Base-by-base conservation (phyloP, 495 filamentous ascomycete genomes). In the Neurospora discreta region DNA sequence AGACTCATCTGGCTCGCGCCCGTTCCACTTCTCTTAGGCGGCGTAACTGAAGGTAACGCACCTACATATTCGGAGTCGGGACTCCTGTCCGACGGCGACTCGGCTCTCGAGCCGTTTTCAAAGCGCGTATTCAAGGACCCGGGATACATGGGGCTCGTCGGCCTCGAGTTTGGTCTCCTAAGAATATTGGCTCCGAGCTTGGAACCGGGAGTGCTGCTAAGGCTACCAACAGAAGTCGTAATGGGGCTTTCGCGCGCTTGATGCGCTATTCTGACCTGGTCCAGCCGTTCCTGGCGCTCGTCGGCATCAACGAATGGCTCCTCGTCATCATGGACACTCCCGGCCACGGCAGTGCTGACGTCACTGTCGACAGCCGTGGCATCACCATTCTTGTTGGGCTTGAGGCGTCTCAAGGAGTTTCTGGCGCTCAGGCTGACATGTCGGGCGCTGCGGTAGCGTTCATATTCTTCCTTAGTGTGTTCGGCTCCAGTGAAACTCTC, bases 401-500 rank as follows among this genome's bases (percentile, higher is more conserved):
- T 73, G 73, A 77, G 78, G 71, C 79, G 76, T 39, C 72, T 77
- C 44, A 79, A 75, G 18, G 71, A 73, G 58, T 30, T 60, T 4
- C 76, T 79, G 38, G 77, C 78, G 16, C 74, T 74, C 11, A 84
- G 44, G 71, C 79, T 82, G 67, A 72, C 77, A 23, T 78, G 75
- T 23, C 83, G 77, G 18, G 80, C 83, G 20, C 77, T 77, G 5
- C 75, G 78, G 43, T 84, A 86, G 41, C 84, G 78, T 68, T 81
- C 84, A 74, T 83, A 88, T 71, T 88, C 82, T 73, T 88, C 85
- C 41, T 83, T 76, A 5, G 84, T 81, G 73, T 87, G 84, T 60
- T 83, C 83, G 4, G 84, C 79, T 52, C 79, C 81, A 10, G 84
- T 84, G 76, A 93, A 90, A 71, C 82, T 87, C 58, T 94, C 89